Percentiles rank a stretch among this genome's conserved stretches.
Evolutionary conservation across 1,139 yeast species (phyloP).

Genomic region (Barnettozyma hawaiiensis): DNA sequence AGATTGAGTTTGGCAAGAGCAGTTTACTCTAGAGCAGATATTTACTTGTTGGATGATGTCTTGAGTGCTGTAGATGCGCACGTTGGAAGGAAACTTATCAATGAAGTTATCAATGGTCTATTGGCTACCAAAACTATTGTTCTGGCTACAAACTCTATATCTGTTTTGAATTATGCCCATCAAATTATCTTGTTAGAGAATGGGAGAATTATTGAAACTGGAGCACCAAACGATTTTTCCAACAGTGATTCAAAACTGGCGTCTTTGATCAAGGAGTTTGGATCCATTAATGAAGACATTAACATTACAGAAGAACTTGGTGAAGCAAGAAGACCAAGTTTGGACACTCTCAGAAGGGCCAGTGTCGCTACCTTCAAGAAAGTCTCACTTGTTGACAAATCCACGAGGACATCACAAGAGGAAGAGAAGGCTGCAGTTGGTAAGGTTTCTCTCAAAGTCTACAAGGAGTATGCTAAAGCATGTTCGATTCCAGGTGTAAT

Average conservation of each 20-base stretch:
- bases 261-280: constrained; percentile 54
- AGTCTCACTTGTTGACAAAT: constrained; percentile 24
- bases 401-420: constrained; percentile 33
- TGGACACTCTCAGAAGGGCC: constrained; percentile 47
- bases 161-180: constrained; percentile 65
- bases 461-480: constrained; percentile 57
- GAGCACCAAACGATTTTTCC: constrained; percentile 45
- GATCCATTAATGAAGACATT: constrained; percentile 24
- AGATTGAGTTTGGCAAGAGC: constrained; percentile 91
- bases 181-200: constrained; percentile 54
- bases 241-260: constrained; percentile 42
- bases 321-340: constrained; percentile 42
- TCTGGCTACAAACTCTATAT: constrained; percentile 75
- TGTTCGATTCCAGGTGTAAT: constrained; percentile 53
- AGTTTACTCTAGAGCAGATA: constrained; percentile 90
- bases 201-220: constrained; percentile 57
- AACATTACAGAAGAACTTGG: constrained; percentile 8
- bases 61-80: constrained; percentile 93
- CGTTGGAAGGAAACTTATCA: constrained; percentile 64
- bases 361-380: constrained; percentile 48
- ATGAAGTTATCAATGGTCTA: constrained; percentile 62
- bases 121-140: constrained; percentile 66
- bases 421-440: constrained; percentile 50
- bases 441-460: constrained; percentile 58
- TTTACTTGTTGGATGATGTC: constrained; percentile 87